Percentiles rank a stretch among this genome's conserved stretches.
These are phyloP conservation scores for Talaromyces islandicus DNA, from an alignment of 2,329 filamentous ascomycete species.

Conservation along the genomic window DNA sequence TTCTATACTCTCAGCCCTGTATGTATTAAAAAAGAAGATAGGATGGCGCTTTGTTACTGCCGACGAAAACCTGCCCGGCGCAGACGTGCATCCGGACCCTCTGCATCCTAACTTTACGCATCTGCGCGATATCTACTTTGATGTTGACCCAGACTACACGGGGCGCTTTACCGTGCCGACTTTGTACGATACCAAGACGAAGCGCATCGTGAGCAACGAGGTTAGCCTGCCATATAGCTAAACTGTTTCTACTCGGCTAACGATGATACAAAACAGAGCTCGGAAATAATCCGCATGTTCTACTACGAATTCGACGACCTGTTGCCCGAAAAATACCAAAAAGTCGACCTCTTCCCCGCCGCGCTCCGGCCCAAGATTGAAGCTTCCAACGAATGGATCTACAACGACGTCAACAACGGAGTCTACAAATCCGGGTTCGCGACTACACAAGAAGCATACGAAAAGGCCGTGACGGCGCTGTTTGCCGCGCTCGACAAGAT, in stretches of 20 bases:
- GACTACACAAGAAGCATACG: slow-evolving; percentile 75
- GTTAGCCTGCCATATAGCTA: slow-evolving; percentile 29
- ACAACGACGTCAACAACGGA: slow-evolving; percentile 53
- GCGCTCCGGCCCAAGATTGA: slow-evolving; percentile 65
- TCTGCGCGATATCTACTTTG: slow-evolving; percentile 75
- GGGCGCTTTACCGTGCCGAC: slow-evolving; percentile 85
- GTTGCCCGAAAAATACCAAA: slow-evolving; percentile 54
- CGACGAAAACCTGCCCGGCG: slow-evolving; percentile 54
- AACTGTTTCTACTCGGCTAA: background rate
- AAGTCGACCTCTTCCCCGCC: slow-evolving; percentile 62
- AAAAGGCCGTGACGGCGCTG: slow-evolving; percentile 62
- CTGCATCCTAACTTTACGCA: slow-evolving; percentile 64
- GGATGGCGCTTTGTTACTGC: slow-evolving; percentile 77
- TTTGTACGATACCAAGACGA: slow-evolving; percentile 64
- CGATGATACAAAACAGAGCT: slow-evolving; percentile 39
- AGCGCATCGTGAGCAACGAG: slow-evolving; percentile 84
- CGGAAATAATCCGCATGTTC: slow-evolving; percentile 89
- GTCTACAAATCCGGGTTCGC: slow-evolving; percentile 68
- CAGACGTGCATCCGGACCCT: slow-evolving; percentile 49
- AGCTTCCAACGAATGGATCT: slow-evolving; percentile 72
- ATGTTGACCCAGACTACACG: slow-evolving; percentile 62
- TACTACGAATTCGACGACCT: slow-evolving; percentile 73
- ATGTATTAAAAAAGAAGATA: slow-evolving; percentile 20
- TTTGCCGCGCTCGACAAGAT: slow-evolving; percentile 72
- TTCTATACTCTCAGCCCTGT: background rate